Evolutionary conservation across 2,329 filamentous ascomycete species (phyloP), one percentile per base, ranked within the genome.

Genomic region (Aspergillus brasiliensis): DNA sequence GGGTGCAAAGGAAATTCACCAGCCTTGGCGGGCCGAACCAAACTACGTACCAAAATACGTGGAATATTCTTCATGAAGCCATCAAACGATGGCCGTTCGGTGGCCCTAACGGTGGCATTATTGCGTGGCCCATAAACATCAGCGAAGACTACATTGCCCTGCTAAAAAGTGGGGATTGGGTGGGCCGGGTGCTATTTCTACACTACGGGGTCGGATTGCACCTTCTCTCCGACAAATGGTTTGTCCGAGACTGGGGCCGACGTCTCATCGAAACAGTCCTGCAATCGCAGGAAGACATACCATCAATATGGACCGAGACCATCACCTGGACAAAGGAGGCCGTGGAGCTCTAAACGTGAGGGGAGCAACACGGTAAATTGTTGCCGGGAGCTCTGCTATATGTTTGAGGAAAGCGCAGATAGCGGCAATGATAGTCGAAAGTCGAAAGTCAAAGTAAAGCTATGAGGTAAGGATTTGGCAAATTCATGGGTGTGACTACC

Each of bases 151-250:
- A 67, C 28, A 64, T 72, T 13, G 47, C 59, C 7, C 49, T 71
- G 1, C 54, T 73, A 1, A 64, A 72, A 52, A 57, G 66, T 8
- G 72, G 70, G 2, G 70, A 75, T 54, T 74, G 72, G 72, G 48
- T 68, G 38, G 71, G 71, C 10, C 68, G 70, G 1, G 64, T 74
- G 17, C 5, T 75, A 13, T 73, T 73, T 31, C 53, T 75, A 21
- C 67, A 74, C 57, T 72, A 71, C 56, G 68, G 70, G 2, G 65
- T 72, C 3, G 67, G 65, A 0, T 69, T 75, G 68, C 70, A 71
- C 49, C 66, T 75, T n/a, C 48, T 73, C 31, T 71, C 67, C 1
- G 64, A 73, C 58, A 68, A 70, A 28, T 75, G 72, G 72, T 75
- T 71, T 56, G 71, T 74, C 10, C 65, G 66, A n/a, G 69, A 71